phyloP scores from a whole-genome alignment of 805 yeast genomes.

The Saccharomyces mikatae region DNA sequence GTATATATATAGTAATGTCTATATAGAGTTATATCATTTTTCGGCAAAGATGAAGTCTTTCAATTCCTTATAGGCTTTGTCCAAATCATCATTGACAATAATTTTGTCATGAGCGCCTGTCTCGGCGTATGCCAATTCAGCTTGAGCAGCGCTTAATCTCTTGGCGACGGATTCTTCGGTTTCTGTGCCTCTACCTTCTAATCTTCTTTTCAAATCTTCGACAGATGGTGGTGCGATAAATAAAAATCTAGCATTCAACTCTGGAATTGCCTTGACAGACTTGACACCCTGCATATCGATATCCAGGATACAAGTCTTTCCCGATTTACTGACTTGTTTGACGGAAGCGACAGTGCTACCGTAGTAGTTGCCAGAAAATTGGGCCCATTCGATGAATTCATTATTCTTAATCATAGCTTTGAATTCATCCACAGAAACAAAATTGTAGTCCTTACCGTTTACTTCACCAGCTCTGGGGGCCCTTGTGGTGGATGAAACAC shows the following conservation, averaged over 20 bases:
- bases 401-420: constrained; percentile 61
- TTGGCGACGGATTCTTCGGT: constrained; percentile 75
- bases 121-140: constrained; percentile 81
- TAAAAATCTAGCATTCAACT: constrained; percentile 74
- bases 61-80: constrained; percentile 76
- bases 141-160: constrained; percentile 78
- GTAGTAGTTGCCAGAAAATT: constrained; percentile 94
- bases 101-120: constrained; percentile 88
- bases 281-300: constrained; percentile 99
- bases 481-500: constrained; percentile 85
- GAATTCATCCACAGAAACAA: constrained; percentile 72
- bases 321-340: constrained; percentile 44
- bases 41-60: constrained; percentile 61
- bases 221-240: constrained; percentile 91
- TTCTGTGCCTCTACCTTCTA: constrained; percentile 90
- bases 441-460: constrained; percentile 85
- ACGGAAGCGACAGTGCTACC: constrained; percentile 90
- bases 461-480: constrained; percentile 85
- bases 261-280: constrained; percentile 67
- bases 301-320: constrained; percentile 82
- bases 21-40: background rate
- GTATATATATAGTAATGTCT: background rate
- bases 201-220: constrained; percentile 65
- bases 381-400: constrained; percentile 94
- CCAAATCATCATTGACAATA: constrained; percentile 86